Evolutionary conservation across 306 rosid genomes (phyloP).

Genomic region (Hippophae gyantsensis): DNA sequence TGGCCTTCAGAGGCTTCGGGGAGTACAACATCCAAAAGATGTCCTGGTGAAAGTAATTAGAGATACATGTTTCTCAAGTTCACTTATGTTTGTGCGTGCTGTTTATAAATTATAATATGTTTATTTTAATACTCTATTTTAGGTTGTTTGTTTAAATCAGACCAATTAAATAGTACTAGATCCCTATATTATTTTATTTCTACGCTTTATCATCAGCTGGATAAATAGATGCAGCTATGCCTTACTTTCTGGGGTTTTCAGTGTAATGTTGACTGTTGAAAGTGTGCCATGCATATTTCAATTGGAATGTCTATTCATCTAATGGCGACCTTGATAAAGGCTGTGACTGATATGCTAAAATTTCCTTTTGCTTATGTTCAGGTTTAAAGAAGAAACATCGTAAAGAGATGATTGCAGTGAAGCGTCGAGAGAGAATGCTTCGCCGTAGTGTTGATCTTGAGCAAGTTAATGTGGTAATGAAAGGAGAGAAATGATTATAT

Average conservation of each 20-base stretch:
- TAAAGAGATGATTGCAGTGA: slow-evolving; percentile 56
- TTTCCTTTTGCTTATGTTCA: slow-evolving; percentile 20
- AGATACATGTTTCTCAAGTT: not conserved
- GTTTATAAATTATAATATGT: slow-evolving; percentile 4
- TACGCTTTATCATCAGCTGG: no score
- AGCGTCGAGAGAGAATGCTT: slow-evolving; percentile 70
- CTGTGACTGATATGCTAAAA: no score
- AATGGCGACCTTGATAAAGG: no score
- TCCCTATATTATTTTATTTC: no score
- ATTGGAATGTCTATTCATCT: not conserved
- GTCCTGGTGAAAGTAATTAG: slow-evolving; percentile 41
- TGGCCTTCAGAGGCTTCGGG: slow-evolving; percentile 65
- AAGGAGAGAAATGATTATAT: not conserved
- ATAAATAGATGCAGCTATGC: no score
- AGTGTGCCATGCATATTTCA: no score
- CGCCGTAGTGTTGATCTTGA: slow-evolving; percentile 67
- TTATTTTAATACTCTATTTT: not conserved
- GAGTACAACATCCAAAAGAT: slow-evolving; percentile 49
- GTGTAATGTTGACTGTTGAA: no score
- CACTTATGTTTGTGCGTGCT: not conserved
- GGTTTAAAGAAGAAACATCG: slow-evolving; percentile 78
- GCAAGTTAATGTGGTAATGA: slow-evolving; percentile 55
- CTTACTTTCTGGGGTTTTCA: no score
- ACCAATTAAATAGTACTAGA: no score
- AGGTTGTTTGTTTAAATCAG: no score